Base-by-base conservation (phyloP, 352 stramenopile genomes). In the Albugo candida region DNA sequence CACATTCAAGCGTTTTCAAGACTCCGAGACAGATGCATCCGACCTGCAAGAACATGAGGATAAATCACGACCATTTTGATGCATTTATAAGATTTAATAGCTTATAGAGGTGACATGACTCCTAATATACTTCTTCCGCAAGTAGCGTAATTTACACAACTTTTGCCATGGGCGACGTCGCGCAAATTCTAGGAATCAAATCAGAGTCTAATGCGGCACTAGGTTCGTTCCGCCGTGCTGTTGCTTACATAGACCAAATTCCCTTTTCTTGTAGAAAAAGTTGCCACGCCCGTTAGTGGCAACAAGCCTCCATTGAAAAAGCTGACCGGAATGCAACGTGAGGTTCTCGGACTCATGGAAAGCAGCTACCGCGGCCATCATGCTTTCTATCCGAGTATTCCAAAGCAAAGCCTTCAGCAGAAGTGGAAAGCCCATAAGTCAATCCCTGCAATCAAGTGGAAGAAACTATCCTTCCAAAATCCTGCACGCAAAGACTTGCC, bases 341-440 rank as follows among this genome's bases (percentile, higher is more conserved):
- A 81, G 49, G 68, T 81, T 41, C 48, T 81, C n/a, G 65, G 75
- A 48, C 60, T 81, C 19, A 51, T 81, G 18, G 65, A 81, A 54
- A 74, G 58, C 57, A 78, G 59, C 36, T 66, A 81, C 44, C 65
- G 68, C 36, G 64, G 61, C 24, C 75, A 65, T 45, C 68, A 81
- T 59, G 64, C 65, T 41, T 54, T 81, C 51, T 75, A 76, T 42
- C 68, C 70, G n/a, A 65, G 65, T 2, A 60, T 76, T 20, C 70
- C 55, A 49, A 75, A 75, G 31, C 63, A 64, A 14, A 81, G 57
- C 43, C 47, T 83, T 10, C 70, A 75, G 47, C 65, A 81, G 31
- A 78, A 83, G 55, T 81, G 70, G 67, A 61, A 66, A 38, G 63
- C 71, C 24, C 63, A 55, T 5, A 57, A 61, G n/a, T 61, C 62